These are phyloP conservation scores for Dictyostelium intermedium DNA, from an alignment of 78 protist genomes.

Conservation along the genomic window DNA sequence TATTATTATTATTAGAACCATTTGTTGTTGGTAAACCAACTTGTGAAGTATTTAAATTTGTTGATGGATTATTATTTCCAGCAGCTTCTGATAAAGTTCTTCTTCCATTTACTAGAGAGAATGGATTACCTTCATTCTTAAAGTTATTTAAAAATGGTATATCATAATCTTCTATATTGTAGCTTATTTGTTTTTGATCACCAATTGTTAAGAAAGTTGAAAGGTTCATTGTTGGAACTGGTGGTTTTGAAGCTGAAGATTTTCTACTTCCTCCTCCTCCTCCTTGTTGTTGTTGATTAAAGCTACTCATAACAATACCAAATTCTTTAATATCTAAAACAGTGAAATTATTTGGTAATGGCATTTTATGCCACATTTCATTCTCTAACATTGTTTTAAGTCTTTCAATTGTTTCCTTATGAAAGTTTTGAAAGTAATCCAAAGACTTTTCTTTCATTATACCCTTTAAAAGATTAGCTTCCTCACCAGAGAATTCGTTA, in stretches of 20 bases:
- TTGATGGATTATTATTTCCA: background rate
- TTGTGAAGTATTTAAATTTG: background rate
- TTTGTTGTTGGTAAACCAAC: background rate
- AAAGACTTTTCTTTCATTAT: conserved; percentile 66
- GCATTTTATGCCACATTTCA: conserved; percentile 81
- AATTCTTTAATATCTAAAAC: conserved; percentile 63
- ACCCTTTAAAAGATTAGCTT: conserved; percentile 33
- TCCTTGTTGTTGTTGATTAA: background rate
- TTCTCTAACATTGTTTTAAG: conserved; percentile 76
- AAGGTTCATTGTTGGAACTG: background rate
- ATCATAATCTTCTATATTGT: background rate
- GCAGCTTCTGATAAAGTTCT: conserved; percentile 37
- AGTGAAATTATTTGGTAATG: conserved; percentile 57
- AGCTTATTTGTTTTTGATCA: background rate
- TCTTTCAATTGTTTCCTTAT: conserved; percentile 53
- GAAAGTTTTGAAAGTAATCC: conserved; percentile 72
- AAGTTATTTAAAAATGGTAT: conserved; percentile 33
- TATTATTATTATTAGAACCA: background rate
- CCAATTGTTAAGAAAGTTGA: conserved; percentile 22
- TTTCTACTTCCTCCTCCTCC: background rate
- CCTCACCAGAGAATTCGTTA: conserved; percentile 49
- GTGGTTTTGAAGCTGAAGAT: background rate
- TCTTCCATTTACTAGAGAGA: conserved; percentile 18
- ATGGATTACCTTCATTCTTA: conserved; percentile 64
- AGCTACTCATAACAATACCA: conserved; percentile 56